A percentile compares a stretch with the other conserved stretches of the same genome.
phyloP scores from a whole-genome alignment of 805 yeast genomes.

The Starmerella bombi region DNA sequence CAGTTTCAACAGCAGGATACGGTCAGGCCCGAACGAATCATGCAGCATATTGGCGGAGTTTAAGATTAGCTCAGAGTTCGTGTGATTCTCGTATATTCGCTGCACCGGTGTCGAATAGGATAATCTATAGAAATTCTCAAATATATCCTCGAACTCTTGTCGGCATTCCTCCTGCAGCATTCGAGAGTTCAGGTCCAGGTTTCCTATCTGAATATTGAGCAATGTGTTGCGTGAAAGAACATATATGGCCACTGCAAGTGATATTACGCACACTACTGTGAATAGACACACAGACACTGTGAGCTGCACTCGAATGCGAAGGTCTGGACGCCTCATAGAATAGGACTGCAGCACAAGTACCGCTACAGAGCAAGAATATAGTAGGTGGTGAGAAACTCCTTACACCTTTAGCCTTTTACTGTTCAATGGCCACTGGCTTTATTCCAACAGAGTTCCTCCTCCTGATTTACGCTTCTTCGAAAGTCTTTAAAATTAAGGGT shows the following conservation, averaged over 20 bases:
- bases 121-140: slow-evolving; percentile 9
- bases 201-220: slow-evolving; percentile 28
- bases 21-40: slow-evolving; percentile 16
- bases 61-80: neutral
- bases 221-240: slow-evolving; percentile 19
- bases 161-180: slow-evolving; percentile 18
- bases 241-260: slow-evolving; percentile 48
- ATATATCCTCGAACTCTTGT: slow-evolving; percentile 13
- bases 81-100: slow-evolving; percentile 7
- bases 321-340: slow-evolving; percentile 22
- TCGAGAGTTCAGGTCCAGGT: slow-evolving; percentile 18
- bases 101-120: slow-evolving; percentile 15
- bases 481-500: too few relatives aligned
- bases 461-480: too few relatives aligned
- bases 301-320: slow-evolving; percentile 66
- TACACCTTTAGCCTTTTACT: too few relatives aligned
- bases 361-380: too few relatives aligned
- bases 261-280: slow-evolving; percentile 53
- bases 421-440: too few relatives aligned
- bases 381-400: too few relatives aligned
- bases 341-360: too few relatives aligned
- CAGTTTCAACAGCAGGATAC: slow-evolving; percentile 13
- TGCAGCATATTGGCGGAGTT: slow-evolving; percentile 11
- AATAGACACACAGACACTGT: slow-evolving; percentile 57
- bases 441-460: too few relatives aligned